A percentile compares a stretch with the other conserved stretches of the same genome.
phyloP scores from a whole-genome alignment of 2,329 filamentous ascomycete species.

The Fusarium dimerum region DNA sequence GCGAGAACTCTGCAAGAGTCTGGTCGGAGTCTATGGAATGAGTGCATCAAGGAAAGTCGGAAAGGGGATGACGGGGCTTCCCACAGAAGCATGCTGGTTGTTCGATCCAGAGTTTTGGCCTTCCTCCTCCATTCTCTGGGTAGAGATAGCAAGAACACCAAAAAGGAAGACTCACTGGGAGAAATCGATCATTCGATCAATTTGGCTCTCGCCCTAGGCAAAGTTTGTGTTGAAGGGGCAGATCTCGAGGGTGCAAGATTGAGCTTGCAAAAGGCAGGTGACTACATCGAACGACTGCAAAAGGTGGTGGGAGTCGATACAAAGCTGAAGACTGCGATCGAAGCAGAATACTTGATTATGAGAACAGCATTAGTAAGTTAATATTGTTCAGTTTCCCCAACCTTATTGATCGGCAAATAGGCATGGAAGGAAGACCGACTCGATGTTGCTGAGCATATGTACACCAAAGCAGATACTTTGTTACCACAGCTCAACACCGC shows the following conservation, averaged over 20 bases:
- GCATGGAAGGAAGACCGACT: slow-evolving; percentile 72
- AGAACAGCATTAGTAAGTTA: slow-evolving; percentile 64
- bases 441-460: slow-evolving; percentile 80
- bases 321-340: slow-evolving; percentile 36
- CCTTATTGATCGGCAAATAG: slow-evolving; percentile 43
- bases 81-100: slow-evolving; percentile 34
- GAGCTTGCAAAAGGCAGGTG: slow-evolving; percentile 64
- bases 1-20: slow-evolving; percentile 51
- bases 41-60: slow-evolving; percentile 54
- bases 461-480: slow-evolving; percentile 55
- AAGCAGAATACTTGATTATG: slow-evolving; percentile 65
- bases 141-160: slow-evolving; percentile 38
- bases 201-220: slow-evolving; percentile 68
- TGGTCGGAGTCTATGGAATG: slow-evolving; percentile 68
- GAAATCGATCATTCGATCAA: slow-evolving; percentile 61
- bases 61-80: slow-evolving; percentile 19
- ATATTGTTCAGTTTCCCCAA: not conserved
- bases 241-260: slow-evolving; percentile 60
- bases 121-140: slow-evolving; percentile 67
- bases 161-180: slow-evolving; percentile 27
- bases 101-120: slow-evolving; percentile 54
- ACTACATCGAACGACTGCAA: slow-evolving; percentile 43
- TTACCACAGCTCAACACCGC: slow-evolving; percentile 44
- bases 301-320: not conserved
- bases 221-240: slow-evolving; percentile 46